A percentile compares a stretch with the other conserved stretches of the same genome.
These are phyloP conservation scores for Lepidium aucheri DNA, from an alignment of 345 rosid species.

Conservation along the genomic window DNA sequence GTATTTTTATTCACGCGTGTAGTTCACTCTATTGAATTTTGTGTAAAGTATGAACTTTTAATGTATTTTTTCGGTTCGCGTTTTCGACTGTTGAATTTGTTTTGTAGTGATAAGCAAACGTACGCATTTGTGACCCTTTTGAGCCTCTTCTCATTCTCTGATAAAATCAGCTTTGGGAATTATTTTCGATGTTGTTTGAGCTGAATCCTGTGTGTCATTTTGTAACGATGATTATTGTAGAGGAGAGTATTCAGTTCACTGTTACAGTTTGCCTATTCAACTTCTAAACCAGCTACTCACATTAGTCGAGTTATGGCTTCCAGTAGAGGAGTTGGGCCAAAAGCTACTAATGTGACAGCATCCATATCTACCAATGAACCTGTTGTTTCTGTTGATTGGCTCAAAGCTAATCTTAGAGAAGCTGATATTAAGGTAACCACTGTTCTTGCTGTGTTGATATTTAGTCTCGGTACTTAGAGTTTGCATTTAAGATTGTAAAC, in stretches of 20 bases:
- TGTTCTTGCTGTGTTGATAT: neutral
- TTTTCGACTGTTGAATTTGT: too few species aligned
- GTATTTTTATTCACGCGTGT: neutral
- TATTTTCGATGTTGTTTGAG: neutral
- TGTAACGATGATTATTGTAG: slow-evolving; percentile 28
- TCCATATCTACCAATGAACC: slow-evolving; percentile 51
- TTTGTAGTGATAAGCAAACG: neutral
- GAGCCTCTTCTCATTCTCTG: neutral
- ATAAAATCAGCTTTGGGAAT: neutral
- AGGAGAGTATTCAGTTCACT: slow-evolving; percentile 29
- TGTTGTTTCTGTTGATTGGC: slow-evolving; percentile 95
- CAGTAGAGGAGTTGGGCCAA: slow-evolving; percentile 26
- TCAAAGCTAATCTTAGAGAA: slow-evolving; percentile 59
- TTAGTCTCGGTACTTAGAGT: neutral
- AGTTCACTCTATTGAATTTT: neutral
- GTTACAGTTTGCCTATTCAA: slow-evolving; percentile 10
- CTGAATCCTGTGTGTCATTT: neutral
- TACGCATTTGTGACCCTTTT: neutral
- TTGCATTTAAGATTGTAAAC: neutral
- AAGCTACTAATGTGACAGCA: slow-evolving; percentile 36
- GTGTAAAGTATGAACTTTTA: too few species aligned
- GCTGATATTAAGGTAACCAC: slow-evolving; percentile 62
- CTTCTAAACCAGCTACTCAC: slow-evolving; percentile 23
- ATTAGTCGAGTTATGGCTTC: slow-evolving; percentile 49
- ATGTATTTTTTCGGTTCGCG: too few species aligned